Base-by-base conservation (phyloP, 805 yeast species). In the Schwanniomyces yamadae region DNA sequence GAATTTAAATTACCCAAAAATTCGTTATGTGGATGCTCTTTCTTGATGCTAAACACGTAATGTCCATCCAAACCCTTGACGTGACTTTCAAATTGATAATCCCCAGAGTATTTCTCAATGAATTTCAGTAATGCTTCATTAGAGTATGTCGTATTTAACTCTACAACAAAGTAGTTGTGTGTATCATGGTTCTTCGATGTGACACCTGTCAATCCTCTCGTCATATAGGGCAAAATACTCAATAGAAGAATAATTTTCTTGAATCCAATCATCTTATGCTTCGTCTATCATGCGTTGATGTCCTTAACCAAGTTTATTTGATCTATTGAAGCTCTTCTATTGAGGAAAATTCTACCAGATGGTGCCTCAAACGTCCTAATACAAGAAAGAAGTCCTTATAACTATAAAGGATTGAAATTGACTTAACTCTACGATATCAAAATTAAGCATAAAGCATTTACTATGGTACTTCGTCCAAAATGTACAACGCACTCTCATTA, bases 111-210 rank as follows among this genome's bases (percentile, higher is more conserved):
- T 10, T 49, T 32, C 1, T 47, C 23, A 9, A 59, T 49, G 34
- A 82, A 68, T n/a, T 62, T 51, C 0, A 41, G 33, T 7, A 68
- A 48, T 7, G 66, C 60, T 18, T 36, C 36, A 29, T 42, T 54
- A 15, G 57, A 41, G 2, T 6, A 12, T 16, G 54, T 30, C 7
- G 70, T 59, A 43, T 63, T 55, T 9, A 80, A 46, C 44, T 84
- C 87, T 12, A 84, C 68, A 6, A 84, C 75, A 46, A 83, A 82
- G 59, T 84, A 85, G 41, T 75, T 73, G 28, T 70, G 67, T 13
- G 44, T 42, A 3, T 48, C 61, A 54, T 75, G 82, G 54, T 84
- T 78, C 45, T 77, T 35, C 16, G 31, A 17, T 9, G 58, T 59
- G 21, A 46, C 43, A 15, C 17, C 12, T 27, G n/a, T 21, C 7